phyloP scores from a whole-genome alignment of 257 asterid genomes.

The Petrea volubilis region DNA sequence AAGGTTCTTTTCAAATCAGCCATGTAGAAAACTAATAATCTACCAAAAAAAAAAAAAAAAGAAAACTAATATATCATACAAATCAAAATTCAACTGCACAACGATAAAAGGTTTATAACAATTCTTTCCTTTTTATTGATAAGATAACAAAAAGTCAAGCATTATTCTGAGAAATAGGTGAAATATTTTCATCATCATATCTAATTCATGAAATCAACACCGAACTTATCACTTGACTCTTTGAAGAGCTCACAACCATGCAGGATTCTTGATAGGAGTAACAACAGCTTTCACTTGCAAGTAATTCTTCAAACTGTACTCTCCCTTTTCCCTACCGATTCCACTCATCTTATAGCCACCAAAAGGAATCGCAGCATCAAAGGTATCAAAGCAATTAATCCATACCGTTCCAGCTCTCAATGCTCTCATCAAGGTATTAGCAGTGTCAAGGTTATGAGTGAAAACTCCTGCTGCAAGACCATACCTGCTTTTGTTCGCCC shows the following conservation, averaged over 20 bases:
- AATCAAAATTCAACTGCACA: not conserved
- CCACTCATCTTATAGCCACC: constrained; percentile 99
- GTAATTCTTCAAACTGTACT: constrained; percentile 85
- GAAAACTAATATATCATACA: not conserved
- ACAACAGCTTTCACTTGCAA: constrained; percentile 96
- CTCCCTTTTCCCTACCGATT: constrained; percentile 90
- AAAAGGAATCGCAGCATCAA: constrained; percentile 92
- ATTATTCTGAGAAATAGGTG: not conserved
- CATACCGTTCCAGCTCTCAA: constrained; percentile 83
- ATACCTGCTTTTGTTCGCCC: constrained; percentile 64
- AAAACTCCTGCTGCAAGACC: constrained; percentile 97
- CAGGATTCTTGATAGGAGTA: constrained; percentile 74
- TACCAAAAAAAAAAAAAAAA: too few relatives aligned
- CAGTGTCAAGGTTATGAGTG: constrained; percentile 80
- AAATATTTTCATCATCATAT: constrained; percentile 29
- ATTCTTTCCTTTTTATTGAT: not conserved
- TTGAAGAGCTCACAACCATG: constrained; percentile 67
- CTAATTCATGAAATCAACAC: not conserved
- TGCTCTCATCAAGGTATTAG: constrained; percentile 81
- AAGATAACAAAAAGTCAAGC: not conserved
- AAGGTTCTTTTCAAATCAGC: not conserved
- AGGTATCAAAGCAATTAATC: constrained; percentile 79
- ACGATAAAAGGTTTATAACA: not conserved
- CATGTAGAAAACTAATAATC: constrained; percentile 2
- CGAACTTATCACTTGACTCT: constrained; percentile 4